Evolutionary conservation across 1,284 basidiomycete species (phyloP).

Genomic region (Boletus subluridellus): DNA sequence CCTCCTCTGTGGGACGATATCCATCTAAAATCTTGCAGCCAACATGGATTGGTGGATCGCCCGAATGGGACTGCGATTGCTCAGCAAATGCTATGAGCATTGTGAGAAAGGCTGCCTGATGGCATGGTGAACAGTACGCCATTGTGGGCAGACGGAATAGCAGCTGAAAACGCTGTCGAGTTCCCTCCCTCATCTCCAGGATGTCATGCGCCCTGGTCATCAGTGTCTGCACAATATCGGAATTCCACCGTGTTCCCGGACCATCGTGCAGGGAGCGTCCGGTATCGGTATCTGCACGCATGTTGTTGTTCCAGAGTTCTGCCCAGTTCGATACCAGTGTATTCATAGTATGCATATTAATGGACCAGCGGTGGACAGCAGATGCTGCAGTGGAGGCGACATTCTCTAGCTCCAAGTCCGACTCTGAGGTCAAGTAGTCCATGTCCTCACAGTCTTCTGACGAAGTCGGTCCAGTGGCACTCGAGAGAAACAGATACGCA

Average conservation of each 20-base stretch:
- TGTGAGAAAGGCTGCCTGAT: not conserved
- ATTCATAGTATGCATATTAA: not conserved
- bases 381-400: not conserved
- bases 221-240: no score
- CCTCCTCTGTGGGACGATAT: not conserved
- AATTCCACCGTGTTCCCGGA: no score
- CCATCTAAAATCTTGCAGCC: not conserved
- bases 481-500: not conserved
- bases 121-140: not conserved
- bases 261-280: no score
- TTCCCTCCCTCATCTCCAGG: no score
- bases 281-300: not conserved
- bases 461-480: no score
- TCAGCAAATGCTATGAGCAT: not conserved
- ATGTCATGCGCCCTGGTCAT: no score
- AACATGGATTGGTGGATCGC: not conserved
- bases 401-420: conserved; percentile 1
- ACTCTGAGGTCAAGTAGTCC: no score
- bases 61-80: no score
- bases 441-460: no score
- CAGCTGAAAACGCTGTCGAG: no score
- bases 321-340: not conserved
- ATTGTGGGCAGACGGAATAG: no score
- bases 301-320: not conserved
- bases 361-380: not conserved